phyloP scores from a whole-genome alignment of 1,284 basidiomycete species.

The Sanghuangporus weigelae region DNA sequence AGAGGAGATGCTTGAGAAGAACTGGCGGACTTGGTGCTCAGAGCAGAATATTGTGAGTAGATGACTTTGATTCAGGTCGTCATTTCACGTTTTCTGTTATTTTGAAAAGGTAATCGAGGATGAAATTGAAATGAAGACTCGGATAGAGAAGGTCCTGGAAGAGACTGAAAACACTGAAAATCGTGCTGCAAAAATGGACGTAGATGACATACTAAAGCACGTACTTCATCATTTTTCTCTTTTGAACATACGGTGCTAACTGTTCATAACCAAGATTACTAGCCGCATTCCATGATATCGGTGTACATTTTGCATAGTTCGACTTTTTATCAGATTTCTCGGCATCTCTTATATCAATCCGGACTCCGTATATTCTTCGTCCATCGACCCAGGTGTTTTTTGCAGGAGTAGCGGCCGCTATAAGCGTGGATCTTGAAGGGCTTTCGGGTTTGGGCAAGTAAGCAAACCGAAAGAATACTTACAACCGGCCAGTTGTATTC shows the following conservation, averaged over 20 bases:
- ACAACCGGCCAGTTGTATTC: no score
- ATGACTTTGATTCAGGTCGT: neutral
- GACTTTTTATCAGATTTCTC: constrained; percentile 4
- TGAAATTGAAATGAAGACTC: constrained; percentile 61
- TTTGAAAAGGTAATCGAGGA: constrained; percentile 64
- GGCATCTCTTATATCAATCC: neutral
- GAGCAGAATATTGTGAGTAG: constrained; percentile 62
- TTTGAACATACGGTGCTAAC: constrained; percentile 2
- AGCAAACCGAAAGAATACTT: no score
- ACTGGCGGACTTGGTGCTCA: constrained; percentile 93
- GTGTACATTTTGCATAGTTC: constrained; percentile 71
- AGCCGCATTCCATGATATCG: constrained; percentile 77
- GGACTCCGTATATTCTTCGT: no score
- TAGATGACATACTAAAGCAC: constrained; percentile 78
- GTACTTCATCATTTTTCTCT: constrained; percentile 21
- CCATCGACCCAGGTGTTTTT: no score
- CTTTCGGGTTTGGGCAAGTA: no score
- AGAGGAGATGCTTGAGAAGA: constrained; percentile 89
- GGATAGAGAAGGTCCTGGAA: constrained; percentile 73
- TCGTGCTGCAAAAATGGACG: constrained; percentile 79
- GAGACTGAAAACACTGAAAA: constrained; percentile 64
- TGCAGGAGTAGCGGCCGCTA: no score
- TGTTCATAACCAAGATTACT: constrained; percentile 42
- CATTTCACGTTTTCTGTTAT: constrained; percentile 5
- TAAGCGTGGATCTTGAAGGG: no score